These are phyloP conservation scores for barley (Hordeum vulgare) DNA, from an alignment of 176 grass and related monocot genomes.

Conservation along the genomic window MorexV3_pseudomolecules_assembly NC_058520.1:144606522-144607021, in stretches of 20 bases:
- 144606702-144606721: neutral
- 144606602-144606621: neutral
- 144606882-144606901: neutral
- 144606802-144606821: neutral
- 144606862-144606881: neutral
- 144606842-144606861: neutral
- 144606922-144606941: too few relatives aligned
- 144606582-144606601: neutral
- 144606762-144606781: neutral
- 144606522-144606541: too few relatives aligned
- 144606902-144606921: too few relatives aligned
- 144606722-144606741: neutral
- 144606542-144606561: neutral
- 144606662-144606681: conserved; percentile 1
- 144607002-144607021: too few relatives aligned
- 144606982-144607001: too few relatives aligned
- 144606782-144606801: neutral
- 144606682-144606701: neutral
- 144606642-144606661: neutral
- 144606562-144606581: neutral
- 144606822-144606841: neutral
- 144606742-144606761: neutral
- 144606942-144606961: too few relatives aligned
- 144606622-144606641: neutral
- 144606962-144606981: too few relatives aligned